Conservation (phyloP, 768 basidiomycete genomes). For the Dioszegia crocea region DNA sequence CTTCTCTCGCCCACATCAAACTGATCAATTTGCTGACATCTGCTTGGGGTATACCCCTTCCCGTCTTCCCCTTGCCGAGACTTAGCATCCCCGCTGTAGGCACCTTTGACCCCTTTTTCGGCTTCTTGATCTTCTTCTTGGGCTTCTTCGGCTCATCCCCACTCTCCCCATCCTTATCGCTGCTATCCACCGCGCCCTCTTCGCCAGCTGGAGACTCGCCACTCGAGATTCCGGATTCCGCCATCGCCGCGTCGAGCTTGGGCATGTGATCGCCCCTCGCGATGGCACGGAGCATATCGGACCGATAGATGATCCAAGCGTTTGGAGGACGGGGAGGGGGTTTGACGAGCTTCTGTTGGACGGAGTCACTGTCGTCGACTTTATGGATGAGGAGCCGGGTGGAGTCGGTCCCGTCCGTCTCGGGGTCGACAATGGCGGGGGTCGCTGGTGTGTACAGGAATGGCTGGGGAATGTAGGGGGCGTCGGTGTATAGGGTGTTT, state of each 20-base stretch:
- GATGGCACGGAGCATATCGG: constrained; percentile 57
- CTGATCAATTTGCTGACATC: constrained; percentile 65
- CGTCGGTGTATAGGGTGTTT: not conserved
- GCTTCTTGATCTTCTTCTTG: constrained; percentile 24
- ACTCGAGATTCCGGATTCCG: constrained; percentile 15
- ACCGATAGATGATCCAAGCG: constrained; percentile 77
- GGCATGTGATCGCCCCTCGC: constrained; percentile 30
- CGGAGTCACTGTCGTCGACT: not conserved
- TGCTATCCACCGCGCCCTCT: not conserved
- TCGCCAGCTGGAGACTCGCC: constrained; percentile 1
- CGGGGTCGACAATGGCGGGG: not conserved
- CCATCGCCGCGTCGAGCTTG: constrained; percentile 27
- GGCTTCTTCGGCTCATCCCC: constrained; percentile 25
- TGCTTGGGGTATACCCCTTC: constrained; percentile 57
- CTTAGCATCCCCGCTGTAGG: constrained; percentile 28
- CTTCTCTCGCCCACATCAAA: constrained; percentile 62
- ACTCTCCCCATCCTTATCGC: not conserved
- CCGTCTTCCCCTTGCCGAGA: constrained; percentile 32
- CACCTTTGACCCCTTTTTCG: constrained; percentile 29
- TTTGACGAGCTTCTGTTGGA: not conserved
- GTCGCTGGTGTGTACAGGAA: not conserved
- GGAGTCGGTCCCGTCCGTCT: not conserved
- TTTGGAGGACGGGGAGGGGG: constrained; percentile 65
- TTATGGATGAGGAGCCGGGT: not conserved
- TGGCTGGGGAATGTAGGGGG: not conserved